Evolutionary conservation across 176 grass and related monocot species (phyloP).

Genomic region (Leersia perrieri): DNA sequence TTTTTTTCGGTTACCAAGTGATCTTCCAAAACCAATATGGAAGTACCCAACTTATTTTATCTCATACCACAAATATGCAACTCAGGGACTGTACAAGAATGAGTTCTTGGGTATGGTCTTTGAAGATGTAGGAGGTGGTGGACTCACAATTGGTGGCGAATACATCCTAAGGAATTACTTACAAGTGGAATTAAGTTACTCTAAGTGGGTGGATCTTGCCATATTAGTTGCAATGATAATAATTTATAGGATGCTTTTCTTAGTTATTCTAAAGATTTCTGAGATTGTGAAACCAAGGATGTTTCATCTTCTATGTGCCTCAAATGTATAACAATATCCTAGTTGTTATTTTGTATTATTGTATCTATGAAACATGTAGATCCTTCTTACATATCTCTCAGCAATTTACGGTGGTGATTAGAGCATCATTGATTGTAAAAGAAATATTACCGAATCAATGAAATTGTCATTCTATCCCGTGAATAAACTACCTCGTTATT

Average conservation of each 20-base stretch:
- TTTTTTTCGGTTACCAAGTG: slow-evolving; percentile 48
- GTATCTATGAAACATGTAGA: neutral
- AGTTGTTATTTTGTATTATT: neutral
- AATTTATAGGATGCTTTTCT: slow-evolving; percentile 48
- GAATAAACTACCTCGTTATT: neutral
- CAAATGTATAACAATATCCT: neutral
- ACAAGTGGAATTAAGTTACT: slow-evolving; percentile 48
- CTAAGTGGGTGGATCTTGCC: slow-evolving; percentile 59
- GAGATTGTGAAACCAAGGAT: slow-evolving; percentile 40
- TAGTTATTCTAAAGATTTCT: slow-evolving; percentile 29
- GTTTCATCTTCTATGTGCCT: neutral
- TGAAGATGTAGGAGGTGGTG: neutral
- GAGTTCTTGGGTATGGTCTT: slow-evolving; percentile 51
- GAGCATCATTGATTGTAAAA: neutral
- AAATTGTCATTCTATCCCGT: neutral
- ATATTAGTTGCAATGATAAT: slow-evolving; percentile 57
- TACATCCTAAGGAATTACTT: slow-evolving; percentile 40
- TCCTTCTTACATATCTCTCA: neutral
- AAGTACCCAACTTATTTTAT: slow-evolving; percentile 59
- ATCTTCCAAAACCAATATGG: slow-evolving; percentile 51
- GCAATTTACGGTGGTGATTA: neutral
- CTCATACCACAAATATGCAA: slow-evolving; percentile 64
- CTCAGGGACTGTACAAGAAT: slow-evolving; percentile 65
- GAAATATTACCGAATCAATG: neutral
- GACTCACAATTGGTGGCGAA: slow-evolving; percentile 26